These are phyloP conservation scores for Pseudoneurospora amorphoporcata DNA, from an alignment of 495 filamentous ascomycete species.

Conservation along the genomic window DNA sequence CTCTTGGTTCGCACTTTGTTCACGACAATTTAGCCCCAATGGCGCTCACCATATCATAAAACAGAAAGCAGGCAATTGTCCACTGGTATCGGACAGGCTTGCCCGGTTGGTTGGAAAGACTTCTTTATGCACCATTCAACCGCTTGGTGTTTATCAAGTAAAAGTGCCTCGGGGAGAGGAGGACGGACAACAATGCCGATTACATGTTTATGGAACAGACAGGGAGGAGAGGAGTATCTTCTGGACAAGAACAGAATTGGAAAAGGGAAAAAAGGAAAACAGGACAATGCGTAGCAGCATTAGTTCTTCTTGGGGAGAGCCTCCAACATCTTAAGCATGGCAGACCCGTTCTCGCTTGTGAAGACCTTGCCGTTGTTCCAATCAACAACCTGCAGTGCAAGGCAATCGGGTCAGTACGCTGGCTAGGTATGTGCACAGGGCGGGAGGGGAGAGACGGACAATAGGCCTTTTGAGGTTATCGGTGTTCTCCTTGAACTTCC, in stretches of 20 bases:
- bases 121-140: not conserved
- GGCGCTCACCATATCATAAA: not conserved
- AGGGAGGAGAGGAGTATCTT: conserved; percentile 4
- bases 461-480: conserved; percentile 64
- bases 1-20: not conserved
- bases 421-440: conserved; percentile 1
- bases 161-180: not conserved
- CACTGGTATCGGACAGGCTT: not conserved
- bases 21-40: not conserved
- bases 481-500: conserved; percentile 49
- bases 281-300: not conserved
- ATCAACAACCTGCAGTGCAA: conserved; percentile 60
- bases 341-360: conserved; percentile 66
- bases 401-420: not conserved
- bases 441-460: conserved; percentile 32
- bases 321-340: conserved; percentile 70
- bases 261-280: not conserved
- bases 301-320: conserved; percentile 41
- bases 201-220: not conserved
- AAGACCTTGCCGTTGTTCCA: conserved; percentile 85
- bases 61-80: not conserved
- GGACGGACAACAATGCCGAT: not conserved
- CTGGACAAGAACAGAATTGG: not conserved
- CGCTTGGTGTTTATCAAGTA: not conserved
- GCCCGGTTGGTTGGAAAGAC: not conserved